Conservation (phyloP, 2,329 filamentous ascomycete genomes). For the Trichoderma citrinoviride region DNA sequence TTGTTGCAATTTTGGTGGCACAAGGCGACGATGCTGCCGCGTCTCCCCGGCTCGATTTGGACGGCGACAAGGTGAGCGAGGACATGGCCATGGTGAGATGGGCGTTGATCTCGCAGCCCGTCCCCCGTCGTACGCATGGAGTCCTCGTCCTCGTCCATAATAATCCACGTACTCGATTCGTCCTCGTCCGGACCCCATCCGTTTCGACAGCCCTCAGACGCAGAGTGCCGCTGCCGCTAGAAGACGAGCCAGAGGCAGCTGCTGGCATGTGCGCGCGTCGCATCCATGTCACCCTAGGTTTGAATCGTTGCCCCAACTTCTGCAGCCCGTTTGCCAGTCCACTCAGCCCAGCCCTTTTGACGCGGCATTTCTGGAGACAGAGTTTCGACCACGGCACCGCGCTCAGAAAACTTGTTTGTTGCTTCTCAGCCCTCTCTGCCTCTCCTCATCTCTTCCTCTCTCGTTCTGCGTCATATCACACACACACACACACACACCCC, state of each 20-base stretch:
- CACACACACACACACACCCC: background rate
- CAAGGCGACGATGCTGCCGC: background rate
- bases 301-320: background rate
- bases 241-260: conserved; percentile 3
- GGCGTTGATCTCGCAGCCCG: conserved; percentile 3
- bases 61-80: background rate
- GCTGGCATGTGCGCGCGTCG: conserved; percentile 6
- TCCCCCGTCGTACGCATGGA: background rate
- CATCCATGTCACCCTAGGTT: conserved; percentile 7
- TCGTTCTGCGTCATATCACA: background rate
- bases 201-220: conserved; percentile 16
- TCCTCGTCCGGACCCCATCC: background rate
- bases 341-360: background rate
- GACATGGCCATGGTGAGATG: background rate
- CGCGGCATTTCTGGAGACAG: background rate
- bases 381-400: background rate
- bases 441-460: background rate
- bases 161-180: background rate
- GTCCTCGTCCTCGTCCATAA: too few relatives aligned
- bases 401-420: background rate
- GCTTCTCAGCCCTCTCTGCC: background rate
- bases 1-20: background rate
- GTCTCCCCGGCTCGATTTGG: background rate
- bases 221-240: conserved; percentile 15
- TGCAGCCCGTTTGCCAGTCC: background rate